These are phyloP conservation scores for Phytophthora pinifolia DNA, from an alignment of 352 stramenopile genomes.

Conservation along the genomic window DNA sequence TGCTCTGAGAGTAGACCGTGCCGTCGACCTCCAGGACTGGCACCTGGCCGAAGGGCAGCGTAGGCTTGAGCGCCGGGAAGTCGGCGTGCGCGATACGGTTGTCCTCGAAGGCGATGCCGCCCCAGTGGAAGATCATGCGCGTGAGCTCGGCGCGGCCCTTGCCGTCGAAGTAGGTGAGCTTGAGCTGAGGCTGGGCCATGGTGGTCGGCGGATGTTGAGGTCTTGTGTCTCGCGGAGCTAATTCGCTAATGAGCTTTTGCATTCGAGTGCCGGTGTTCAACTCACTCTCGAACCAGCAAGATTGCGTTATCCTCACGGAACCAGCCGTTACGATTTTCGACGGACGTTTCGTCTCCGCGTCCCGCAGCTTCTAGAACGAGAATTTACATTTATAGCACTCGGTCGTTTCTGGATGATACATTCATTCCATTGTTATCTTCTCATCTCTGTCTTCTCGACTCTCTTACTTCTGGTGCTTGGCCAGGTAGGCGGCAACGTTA, in stretches of 20 bases:
- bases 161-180: constrained; percentile 67
- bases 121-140: constrained; percentile 49
- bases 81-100: constrained; percentile 26
- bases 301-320: too few species aligned
- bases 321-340: too few species aligned
- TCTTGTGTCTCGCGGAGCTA: constrained; percentile 7
- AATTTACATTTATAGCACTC: too few species aligned
- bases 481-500: too few species aligned
- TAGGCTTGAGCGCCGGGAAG: constrained; percentile 40
- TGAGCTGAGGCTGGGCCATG: constrained; percentile 34
- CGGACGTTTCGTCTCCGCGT: too few species aligned
- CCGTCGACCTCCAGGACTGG: constrained; percentile 41
- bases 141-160: constrained; percentile 46
- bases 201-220: constrained; percentile 4
- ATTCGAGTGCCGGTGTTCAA: constrained; percentile 9
- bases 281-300: too few species aligned
- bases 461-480: too few species aligned
- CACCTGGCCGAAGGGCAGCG: constrained; percentile 42
- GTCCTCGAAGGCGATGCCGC: constrained; percentile 39
- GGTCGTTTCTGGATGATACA: constrained; percentile 9
- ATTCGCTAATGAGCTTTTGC: constrained; percentile 21
- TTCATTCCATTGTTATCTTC: too few species aligned
- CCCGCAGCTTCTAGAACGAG: too few species aligned
- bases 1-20: constrained; percentile 37
- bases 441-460: too few species aligned